Evolutionary conservation across 106 monocot genomes (phyloP), one percentile per base, ranked within the genome.

Genomic region (Dendrobium huoshanense): DNA sequence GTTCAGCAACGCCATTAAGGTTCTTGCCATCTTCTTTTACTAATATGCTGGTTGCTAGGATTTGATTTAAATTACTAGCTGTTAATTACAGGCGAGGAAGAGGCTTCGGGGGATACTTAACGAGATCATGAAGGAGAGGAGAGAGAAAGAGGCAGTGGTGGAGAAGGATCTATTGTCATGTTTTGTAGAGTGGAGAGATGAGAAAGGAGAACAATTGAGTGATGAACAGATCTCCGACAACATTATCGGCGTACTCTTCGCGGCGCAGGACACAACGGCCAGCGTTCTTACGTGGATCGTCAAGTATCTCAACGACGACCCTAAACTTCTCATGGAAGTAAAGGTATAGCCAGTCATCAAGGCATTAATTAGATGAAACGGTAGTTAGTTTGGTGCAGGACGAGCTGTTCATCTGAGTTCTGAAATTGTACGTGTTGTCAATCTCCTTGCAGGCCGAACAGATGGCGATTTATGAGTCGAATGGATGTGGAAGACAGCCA

Each of bases 241-340:
- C 80, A 80, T 96, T 78, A 91, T 91, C 55, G 96, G 96, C 13
- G 87, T 93, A 1, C 84, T 96, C 5, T 96, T 93, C 55, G 96
- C 96, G 0, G 96, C 96, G 45, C 93, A 96, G 75, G 96, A 96
- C 81, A 96, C 96, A 3, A 93, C 96, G 0, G 93, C 93, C 8
- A 96, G 96, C 68, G 87, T 80, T 17, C 87, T 96, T 47, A 93
- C 96, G 0, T 96, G 96, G 96, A 87, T 96, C 73, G 24, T 96
- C 42, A 96, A 96, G 88, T 96, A 84, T 84, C 88, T 96, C 20
- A 79, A 91, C 37, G 96, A 93, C 61, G 44, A 91, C 58, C 87
- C 85, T 0, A 85, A 90, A 76, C 80, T 96, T 81, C 87, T 93
- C 58, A 82, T 91, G 78, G 84, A 85, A 27, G 87, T 96, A 2